Evolutionary conservation across 176 grass and related monocot species (phyloP).

Genomic region (Saccharum spontaneum): DNA sequence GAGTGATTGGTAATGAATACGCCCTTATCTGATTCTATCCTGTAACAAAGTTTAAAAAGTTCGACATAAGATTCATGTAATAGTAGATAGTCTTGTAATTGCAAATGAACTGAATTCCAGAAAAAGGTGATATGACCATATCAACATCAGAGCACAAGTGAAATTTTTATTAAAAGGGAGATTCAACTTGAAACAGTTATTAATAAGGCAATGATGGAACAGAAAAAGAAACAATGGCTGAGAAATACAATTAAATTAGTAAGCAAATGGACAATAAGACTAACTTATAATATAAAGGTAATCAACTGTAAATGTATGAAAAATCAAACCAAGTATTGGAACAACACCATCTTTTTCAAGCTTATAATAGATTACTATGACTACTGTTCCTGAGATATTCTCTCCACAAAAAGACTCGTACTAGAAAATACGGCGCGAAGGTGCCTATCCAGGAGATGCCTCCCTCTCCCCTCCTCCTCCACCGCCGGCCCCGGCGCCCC

Average conservation of each 20-base stretch:
- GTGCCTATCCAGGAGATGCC: too few species aligned
- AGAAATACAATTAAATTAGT: background rate
- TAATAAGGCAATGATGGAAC: background rate
- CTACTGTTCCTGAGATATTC: background rate
- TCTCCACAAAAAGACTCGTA: background rate
- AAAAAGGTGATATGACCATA: background rate
- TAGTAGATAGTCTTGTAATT: conserved; percentile 13
- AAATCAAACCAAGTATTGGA: conserved; percentile 12
- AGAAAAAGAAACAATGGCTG: background rate
- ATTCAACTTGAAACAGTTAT: conserved; percentile 10
- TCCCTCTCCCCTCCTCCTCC: too few species aligned
- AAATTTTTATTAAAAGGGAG: background rate
- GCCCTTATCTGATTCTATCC: conserved; percentile 89
- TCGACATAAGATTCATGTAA: conserved; percentile 26
- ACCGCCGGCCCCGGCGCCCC: too few species aligned
- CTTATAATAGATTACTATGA: background rate
- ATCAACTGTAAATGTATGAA: conserved; percentile 1
- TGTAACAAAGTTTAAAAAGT: conserved; percentile 39
- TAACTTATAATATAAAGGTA: background rate
- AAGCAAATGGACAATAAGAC: conserved; percentile 18
- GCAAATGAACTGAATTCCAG: conserved; percentile 30
- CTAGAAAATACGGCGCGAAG: too few species aligned
- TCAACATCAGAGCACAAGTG: background rate
- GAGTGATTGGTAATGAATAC: conserved; percentile 87
- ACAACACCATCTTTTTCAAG: background rate